phyloP scores from a whole-genome alignment of 495 filamentous ascomycete genomes.

The Penicillium psychrofluorescens region DNA sequence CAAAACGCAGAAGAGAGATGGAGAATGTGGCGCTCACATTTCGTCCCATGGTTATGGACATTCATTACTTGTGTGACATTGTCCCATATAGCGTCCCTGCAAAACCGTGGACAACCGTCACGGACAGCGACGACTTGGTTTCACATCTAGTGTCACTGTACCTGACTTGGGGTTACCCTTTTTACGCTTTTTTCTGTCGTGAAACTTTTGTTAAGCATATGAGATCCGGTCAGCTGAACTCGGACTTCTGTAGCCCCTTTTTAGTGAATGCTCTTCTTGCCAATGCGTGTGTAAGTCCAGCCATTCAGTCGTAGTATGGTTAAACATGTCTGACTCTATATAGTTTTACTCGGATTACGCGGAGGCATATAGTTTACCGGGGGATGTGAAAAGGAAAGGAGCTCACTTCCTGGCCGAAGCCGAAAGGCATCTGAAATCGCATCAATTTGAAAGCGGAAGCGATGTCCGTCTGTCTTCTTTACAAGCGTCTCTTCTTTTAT shows the following conservation, averaged over 20 bases:
- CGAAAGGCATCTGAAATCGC: constrained; percentile 13
- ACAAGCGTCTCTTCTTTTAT: constrained; percentile 23
- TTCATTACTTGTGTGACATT: constrained; percentile 11
- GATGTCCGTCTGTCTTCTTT: constrained; percentile 16
- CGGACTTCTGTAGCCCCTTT: constrained; percentile 34
- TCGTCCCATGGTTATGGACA: constrained; percentile 14
- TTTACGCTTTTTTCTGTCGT: constrained; percentile 30
- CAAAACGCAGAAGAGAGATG: background rate
- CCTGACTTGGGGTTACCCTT: constrained; percentile 37
- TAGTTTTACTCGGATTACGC: constrained; percentile 25
- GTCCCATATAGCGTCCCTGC: constrained; percentile 20
- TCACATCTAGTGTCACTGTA: constrained; percentile 32
- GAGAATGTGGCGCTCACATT: constrained; percentile 3
- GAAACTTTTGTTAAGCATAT: constrained; percentile 32
- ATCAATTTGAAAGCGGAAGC: constrained; percentile 12
- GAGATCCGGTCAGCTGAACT: constrained; percentile 12
- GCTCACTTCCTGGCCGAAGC: constrained; percentile 23
- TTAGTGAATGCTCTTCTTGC: constrained; percentile 41
- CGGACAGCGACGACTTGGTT: constrained; percentile 31
- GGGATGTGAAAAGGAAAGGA: constrained; percentile 22
- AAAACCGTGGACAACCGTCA: constrained; percentile 33
- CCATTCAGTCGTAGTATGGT: background rate
- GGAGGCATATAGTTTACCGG: constrained; percentile 19
- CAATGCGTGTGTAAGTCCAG: constrained; percentile 21
- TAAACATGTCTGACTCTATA: background rate